phyloP scores from a whole-genome alignment of 2,329 filamentous ascomycete genomes.

The Colletotrichum magnum region DNA sequence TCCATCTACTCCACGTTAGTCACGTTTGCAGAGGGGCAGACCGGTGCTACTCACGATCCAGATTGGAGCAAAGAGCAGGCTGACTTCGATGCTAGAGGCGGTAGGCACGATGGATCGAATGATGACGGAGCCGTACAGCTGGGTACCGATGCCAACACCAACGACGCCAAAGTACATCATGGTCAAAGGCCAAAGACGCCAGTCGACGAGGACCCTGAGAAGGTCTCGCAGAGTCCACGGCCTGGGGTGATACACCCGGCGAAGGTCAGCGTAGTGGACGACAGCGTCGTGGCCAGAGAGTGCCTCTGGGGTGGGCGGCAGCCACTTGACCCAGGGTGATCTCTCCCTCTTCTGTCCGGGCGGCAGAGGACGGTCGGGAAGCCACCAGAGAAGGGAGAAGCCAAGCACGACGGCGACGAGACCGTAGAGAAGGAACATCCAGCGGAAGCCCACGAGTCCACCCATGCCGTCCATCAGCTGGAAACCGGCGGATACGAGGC shows the following conservation, averaged over 20 bases:
- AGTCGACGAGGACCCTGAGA: conserved; percentile 80
- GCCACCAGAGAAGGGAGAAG: conserved; percentile 86
- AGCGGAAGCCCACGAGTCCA: conserved; percentile 86
- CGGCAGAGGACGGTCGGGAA: conserved; percentile 84
- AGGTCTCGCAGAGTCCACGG: conserved; percentile 83
- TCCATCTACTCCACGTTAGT: conserved; percentile 71
- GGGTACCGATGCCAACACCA: conserved; percentile 90
- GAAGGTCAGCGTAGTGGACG: conserved; percentile 87
- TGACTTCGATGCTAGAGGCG: conserved; percentile 81
- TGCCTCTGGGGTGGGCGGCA: conserved; percentile 79
- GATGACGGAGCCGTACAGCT: conserved; percentile 90
- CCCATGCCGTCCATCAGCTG: conserved; percentile 87
- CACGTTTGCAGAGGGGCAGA: conserved; percentile 21
- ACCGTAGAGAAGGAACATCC: conserved; percentile 94
- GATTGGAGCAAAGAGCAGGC: conserved; percentile 89
- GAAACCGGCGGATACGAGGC: conserved; percentile 90
- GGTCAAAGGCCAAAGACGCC: conserved; percentile 88
- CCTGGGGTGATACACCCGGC: conserved; percentile 81
- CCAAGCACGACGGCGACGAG: conserved; percentile 81
- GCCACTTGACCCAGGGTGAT: conserved; percentile 70
- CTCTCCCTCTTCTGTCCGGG: conserved; percentile 74
- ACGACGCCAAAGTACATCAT: conserved; percentile 97
- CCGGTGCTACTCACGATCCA: conserved; percentile 78
- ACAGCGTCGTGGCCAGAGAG: conserved; percentile 82
- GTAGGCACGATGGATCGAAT: conserved; percentile 82